Conservation (phyloP, 73 alveolate genomes). For the Symbiodinium natans region DNA sequence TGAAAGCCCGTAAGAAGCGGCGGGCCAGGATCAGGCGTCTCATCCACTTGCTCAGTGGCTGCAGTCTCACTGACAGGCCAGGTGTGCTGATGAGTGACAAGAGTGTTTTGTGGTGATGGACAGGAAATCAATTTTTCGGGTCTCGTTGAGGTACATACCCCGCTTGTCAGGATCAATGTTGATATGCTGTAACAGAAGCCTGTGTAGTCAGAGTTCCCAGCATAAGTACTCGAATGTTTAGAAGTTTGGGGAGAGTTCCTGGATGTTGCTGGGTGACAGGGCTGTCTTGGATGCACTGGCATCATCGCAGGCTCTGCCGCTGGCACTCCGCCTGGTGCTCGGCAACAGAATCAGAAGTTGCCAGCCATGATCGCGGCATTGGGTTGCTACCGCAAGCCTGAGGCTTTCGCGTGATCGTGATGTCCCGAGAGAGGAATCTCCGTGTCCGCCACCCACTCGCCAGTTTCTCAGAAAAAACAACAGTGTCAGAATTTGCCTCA, state of each 20-base stretch:
- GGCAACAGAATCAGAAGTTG: background rate
- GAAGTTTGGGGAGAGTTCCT: no score
- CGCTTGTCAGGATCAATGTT: no score
- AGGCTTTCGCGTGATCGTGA: slow-evolving; percentile 11
- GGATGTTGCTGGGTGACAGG: no score
- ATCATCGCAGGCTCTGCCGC: background rate
- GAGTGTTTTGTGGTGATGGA: no score
- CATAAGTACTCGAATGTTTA: no score
- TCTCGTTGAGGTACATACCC: no score
- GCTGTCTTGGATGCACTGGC: no score
- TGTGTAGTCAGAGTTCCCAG: no score
- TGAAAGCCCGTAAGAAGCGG: background rate
- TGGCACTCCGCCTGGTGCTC: background rate
- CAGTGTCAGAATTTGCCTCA: no score
- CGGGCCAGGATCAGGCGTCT: background rate
- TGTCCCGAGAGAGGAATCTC: background rate
- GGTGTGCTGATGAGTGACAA: background rate
- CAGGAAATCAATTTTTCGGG: no score
- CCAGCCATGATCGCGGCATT: background rate
- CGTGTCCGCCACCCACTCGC: background rate
- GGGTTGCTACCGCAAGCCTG: background rate
- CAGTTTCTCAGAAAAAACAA: background rate
- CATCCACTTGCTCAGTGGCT: slow-evolving; percentile 8
- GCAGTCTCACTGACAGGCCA: slow-evolving; percentile 6
- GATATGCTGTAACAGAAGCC: no score